Conservation (phyloP, 306 rosid genomes). For the Spatholobus suberectus region DNA sequence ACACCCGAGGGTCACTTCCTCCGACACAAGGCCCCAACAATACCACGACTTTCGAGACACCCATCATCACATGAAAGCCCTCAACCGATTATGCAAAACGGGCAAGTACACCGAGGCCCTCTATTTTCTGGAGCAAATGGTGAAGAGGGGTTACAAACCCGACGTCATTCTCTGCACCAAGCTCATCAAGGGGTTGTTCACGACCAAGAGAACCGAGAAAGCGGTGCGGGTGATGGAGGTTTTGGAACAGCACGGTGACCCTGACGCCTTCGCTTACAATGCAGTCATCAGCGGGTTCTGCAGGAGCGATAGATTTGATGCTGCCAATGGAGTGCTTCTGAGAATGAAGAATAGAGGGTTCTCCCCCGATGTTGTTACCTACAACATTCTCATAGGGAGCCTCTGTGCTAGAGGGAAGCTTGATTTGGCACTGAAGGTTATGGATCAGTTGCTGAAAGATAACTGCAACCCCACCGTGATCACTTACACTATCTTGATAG, state of each 20-base stretch:
- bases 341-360: slow-evolving; percentile 75
- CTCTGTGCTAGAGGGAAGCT: slow-evolving; percentile 75
- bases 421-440: slow-evolving; percentile 55
- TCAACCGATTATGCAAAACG: slow-evolving; percentile 67
- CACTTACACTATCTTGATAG: slow-evolving; percentile 85
- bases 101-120: slow-evolving; percentile 74
- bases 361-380: slow-evolving; percentile 78
- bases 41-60: slow-evolving; percentile 52
- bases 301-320: slow-evolving; percentile 64
- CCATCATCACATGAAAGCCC: slow-evolving; percentile 66
- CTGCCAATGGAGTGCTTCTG: slow-evolving; percentile 68
- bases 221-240: slow-evolving; percentile 77
- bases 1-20: slow-evolving; percentile 39
- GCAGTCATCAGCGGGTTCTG: slow-evolving; percentile 77
- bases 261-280: slow-evolving; percentile 81
- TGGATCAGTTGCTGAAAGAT: slow-evolving; percentile 72
- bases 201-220: slow-evolving; percentile 57
- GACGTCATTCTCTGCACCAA: slow-evolving; percentile 76
- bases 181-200: slow-evolving; percentile 78
- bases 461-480: slow-evolving; percentile 77
- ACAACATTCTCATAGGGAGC: slow-evolving; percentile 81
- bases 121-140: slow-evolving; percentile 74
- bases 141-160: slow-evolving; percentile 70
- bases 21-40: slow-evolving; percentile 47
- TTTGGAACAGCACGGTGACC: slow-evolving; percentile 76